Percentiles rank a stretch among this genome's conserved stretches.
These are phyloP conservation scores for Fomitiporia mediterranea DNA, from an alignment of 1,284 basidiomycete genomes.

Conservation along the genomic window DNA sequence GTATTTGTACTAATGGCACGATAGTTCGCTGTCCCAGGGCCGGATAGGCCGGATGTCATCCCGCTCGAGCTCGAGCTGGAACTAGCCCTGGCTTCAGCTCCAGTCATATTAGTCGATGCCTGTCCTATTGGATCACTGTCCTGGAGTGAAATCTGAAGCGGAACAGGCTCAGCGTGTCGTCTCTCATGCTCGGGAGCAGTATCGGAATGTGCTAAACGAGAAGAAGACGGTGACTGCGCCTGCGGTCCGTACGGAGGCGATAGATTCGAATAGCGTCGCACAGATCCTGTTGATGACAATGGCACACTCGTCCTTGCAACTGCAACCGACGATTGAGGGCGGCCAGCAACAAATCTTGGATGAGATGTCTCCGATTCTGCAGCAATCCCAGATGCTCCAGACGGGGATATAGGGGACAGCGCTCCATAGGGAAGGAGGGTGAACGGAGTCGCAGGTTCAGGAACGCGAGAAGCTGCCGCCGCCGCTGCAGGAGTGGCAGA, in stretches of 20 bases:
- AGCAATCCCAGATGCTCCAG: neutral
- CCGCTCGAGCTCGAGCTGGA: neutral
- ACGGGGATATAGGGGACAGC: neutral
- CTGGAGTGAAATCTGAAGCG: neutral
- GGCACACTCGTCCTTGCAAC: neutral
- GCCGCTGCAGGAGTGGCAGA: neutral
- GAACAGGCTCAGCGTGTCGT: neutral
- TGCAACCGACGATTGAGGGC: neutral
- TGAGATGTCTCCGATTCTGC: neutral
- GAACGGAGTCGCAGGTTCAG: neutral
- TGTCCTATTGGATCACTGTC: neutral
- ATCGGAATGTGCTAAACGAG: neutral
- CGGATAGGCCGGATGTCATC: neutral
- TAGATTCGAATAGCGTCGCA: too few relatives aligned
- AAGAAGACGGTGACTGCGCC: neutral
- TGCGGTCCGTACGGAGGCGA: neutral
- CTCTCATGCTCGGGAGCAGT: neutral
- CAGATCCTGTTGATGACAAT: neutral
- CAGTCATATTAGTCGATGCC: neutral
- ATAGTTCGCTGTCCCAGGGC: neutral
- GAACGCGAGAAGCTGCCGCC: conserved; percentile 1
- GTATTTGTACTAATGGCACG: neutral
- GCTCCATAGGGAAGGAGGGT: neutral
- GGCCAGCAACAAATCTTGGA: neutral
- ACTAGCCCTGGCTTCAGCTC: neutral